Evolutionary conservation across 2,329 filamentous ascomycete genomes (phyloP), one percentile per base, ranked within the genome.

Genomic region (Colletotrichum costaricense): DNA sequence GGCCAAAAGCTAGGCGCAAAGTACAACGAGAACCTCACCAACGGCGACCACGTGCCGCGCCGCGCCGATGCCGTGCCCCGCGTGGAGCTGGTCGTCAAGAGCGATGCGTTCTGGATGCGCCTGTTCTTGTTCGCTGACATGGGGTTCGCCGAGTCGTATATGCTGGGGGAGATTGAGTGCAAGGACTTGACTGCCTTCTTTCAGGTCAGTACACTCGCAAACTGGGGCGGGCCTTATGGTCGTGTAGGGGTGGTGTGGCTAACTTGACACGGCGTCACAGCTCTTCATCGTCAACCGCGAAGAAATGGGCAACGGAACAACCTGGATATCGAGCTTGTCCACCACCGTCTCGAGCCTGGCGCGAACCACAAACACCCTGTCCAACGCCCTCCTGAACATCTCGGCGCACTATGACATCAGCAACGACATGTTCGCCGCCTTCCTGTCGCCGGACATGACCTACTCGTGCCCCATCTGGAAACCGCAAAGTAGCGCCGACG

Each of bases 401-500:
- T 88, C 88, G 2, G 92, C 92, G 5, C 93, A 95, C 76, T 95
- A 95, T 79, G 93, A 95, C 77, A 93, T 94, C 74, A 92, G 90
- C 75, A 94, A 94, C 78, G 90, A 91, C 71, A 93, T 94, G 91
- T 94, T 94, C 77, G 90, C 91, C 6, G 91, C 92, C 0, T 94
- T 94, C 76, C 84, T 94, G 33, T 93, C 91, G 0, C 86, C 89
- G n/a, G 93, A 94, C 78, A 94, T 94, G 92, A 94, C 92, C 4
- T 94, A 94, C 77, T 93, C 91, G 0, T 93, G 92, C 78, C 89
- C 92, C 3, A 90, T 93, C 63, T 93, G 92, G 92, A 83, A 86
- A 57, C 83, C 82, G 0, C 82, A 80, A 42, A 42, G 16, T 46
- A 83, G 83, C 12, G 33, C 33, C 33, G 33, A 35, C 11, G 82